These are phyloP conservation scores for Penicillium sp. DNA, from an alignment of 2,329 filamentous ascomycete genomes.

Conservation along the genomic window DNA sequence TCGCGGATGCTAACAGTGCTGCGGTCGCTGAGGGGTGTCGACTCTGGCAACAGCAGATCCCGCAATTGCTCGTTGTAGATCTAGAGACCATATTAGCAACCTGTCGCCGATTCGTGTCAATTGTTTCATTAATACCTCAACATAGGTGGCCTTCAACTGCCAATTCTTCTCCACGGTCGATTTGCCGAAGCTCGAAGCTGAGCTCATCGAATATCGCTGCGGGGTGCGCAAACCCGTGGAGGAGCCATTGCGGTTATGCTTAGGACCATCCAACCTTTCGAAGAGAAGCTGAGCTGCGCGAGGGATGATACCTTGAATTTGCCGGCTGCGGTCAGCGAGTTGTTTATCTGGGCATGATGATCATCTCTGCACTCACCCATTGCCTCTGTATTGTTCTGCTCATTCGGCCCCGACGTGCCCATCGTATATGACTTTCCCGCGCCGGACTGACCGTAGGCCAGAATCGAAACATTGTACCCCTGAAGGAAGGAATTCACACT, in stretches of 20 bases:
- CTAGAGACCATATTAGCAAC: conserved; percentile 38
- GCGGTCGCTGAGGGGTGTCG: conserved; percentile 63
- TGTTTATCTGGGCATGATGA: too few relatives aligned
- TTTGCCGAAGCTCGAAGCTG: conserved; percentile 45
- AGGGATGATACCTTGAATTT: conserved; percentile 73
- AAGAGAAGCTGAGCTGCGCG: conserved; percentile 82
- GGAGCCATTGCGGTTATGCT: conserved; percentile 57
- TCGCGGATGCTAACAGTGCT: conserved; percentile 83
- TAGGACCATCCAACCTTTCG: conserved; percentile 67
- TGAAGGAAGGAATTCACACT: conserved; percentile 86
- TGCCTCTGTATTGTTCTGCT: conserved; percentile 62
- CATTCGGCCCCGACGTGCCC: conserved; percentile 82
- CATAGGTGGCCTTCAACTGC: conserved; percentile 89
- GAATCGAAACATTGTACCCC: conserved; percentile 95
- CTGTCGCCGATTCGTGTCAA: not conserved
- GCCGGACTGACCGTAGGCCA: conserved; percentile 96
- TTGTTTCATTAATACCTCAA: conserved; percentile 48
- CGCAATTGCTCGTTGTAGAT: conserved; percentile 97
- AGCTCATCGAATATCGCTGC: conserved; percentile 64
- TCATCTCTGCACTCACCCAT: conserved; percentile 61
- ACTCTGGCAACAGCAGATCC: conserved; percentile 77
- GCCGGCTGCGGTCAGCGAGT: conserved; percentile 5
- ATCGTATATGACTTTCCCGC: conserved; percentile 98
- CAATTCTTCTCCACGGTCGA: conserved; percentile 64
- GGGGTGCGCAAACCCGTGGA: conserved; percentile 76